Evolutionary conservation across 2,329 filamentous ascomycete species (phyloP).

Genomic region (Xylariaceae sp.): DNA sequence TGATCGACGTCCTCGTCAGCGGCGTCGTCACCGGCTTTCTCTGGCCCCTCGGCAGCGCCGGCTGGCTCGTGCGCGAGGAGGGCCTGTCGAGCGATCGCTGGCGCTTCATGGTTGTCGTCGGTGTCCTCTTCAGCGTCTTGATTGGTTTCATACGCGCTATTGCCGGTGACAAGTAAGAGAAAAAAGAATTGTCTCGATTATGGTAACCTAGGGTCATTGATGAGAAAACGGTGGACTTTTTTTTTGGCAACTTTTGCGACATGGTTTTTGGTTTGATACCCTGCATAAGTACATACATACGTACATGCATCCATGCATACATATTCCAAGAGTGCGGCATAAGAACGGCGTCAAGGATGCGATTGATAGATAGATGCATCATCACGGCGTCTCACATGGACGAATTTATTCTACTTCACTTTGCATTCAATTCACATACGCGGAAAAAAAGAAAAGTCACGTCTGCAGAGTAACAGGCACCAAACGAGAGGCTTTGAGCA

Average conservation of each 20-base stretch:
- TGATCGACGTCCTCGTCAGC: slow-evolving; percentile 79
- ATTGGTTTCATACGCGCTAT: slow-evolving; percentile 33
- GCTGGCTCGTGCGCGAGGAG: slow-evolving; percentile 81
- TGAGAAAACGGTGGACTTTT: too few relatives aligned
- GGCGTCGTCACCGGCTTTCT: slow-evolving; percentile 91
- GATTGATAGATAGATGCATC: too few relatives aligned
- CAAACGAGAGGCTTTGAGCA: slow-evolving; percentile 20
- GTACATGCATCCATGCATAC: too few relatives aligned
- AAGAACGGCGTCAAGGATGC: slow-evolving; percentile 11
- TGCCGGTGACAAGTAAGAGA: slow-evolving; percentile 26
- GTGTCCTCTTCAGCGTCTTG: slow-evolving; percentile 58
- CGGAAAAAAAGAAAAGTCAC: slow-evolving; percentile 7
- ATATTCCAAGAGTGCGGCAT: slow-evolving; percentile 12
- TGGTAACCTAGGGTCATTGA: too few relatives aligned
- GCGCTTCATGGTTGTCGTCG: slow-evolving; percentile 80
- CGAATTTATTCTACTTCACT: too few relatives aligned
- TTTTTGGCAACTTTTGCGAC: too few relatives aligned
- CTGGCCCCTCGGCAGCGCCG: slow-evolving; percentile 81
- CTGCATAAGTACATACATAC: too few relatives aligned
- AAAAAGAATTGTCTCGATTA: slow-evolving; percentile 1
- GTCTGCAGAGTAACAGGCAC: not conserved
- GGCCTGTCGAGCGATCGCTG: slow-evolving; percentile 81
- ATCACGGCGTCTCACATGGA: too few relatives aligned
- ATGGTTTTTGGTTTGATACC: too few relatives aligned
- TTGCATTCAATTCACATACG: too few relatives aligned